phyloP scores from a whole-genome alignment of 2,329 filamentous ascomycete species.

The Ophiobolus disseminans region DNA sequence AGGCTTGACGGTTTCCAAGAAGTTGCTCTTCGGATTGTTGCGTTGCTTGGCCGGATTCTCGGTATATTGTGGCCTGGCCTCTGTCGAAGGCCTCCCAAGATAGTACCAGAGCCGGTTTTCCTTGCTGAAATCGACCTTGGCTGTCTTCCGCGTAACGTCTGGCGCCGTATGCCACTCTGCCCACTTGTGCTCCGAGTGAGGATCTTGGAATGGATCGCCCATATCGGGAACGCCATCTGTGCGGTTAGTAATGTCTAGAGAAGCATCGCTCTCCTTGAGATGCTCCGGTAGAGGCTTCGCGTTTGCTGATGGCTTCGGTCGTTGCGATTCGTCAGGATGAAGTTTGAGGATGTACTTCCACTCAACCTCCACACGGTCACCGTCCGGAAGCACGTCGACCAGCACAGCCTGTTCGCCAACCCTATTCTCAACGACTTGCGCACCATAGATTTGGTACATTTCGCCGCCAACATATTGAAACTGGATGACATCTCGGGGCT shows the following conservation, averaged over 20 bases:
- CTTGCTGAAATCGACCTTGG: constrained; percentile 74
- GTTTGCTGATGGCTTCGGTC: constrained; percentile 76
- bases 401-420: constrained; percentile 76
- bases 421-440: constrained; percentile 84
- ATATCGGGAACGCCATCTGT: constrained; percentile 58
- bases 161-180: constrained; percentile 72
- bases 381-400: constrained; percentile 82
- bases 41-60: constrained; percentile 70
- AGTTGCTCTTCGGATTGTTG: constrained; percentile 74
- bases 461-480: constrained; percentile 77
- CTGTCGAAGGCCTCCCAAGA: constrained; percentile 83
- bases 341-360: constrained; percentile 84
- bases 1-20: constrained; percentile 69
- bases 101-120: constrained; percentile 87
- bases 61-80: constrained; percentile 89
- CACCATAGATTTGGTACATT: constrained; percentile 91
- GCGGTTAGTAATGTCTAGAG: constrained; percentile 54
- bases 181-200: constrained; percentile 56
- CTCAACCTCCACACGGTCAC: constrained; percentile 78
- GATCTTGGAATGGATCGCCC: constrained; percentile 56
- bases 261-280: constrained; percentile 56
- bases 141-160: constrained; percentile 58
- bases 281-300: constrained; percentile 72
- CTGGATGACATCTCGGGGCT: constrained; percentile 80
- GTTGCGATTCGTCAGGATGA: constrained; percentile 71